Evolutionary conservation across 768 basidiomycete genomes (phyloP).

Genomic region (Lentinula aciculospora): DNA sequence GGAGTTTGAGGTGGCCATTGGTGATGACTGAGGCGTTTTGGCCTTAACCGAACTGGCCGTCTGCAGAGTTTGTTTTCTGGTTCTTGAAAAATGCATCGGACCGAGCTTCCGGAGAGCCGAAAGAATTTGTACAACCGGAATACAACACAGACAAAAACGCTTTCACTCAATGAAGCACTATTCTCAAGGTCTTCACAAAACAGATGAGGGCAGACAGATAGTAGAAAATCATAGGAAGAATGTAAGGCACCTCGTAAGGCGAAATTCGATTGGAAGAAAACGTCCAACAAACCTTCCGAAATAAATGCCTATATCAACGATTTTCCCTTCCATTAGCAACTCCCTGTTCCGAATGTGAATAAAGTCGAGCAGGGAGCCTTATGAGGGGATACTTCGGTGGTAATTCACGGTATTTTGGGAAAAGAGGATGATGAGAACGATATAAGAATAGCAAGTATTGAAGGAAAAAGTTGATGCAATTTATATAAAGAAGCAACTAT

Average conservation of each 20-base stretch:
- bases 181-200: too few relatives aligned
- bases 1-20: neutral
- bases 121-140: neutral
- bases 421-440: neutral
- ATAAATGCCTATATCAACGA: neutral
- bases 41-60: neutral
- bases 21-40: neutral
- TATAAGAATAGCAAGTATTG: neutral
- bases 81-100: neutral
- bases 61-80: neutral
- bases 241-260: neutral
- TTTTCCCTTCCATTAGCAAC: slow-evolving; percentile 7
- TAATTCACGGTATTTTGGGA: neutral
- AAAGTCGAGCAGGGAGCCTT: neutral
- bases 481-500: too few relatives aligned
- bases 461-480: neutral
- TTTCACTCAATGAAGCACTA: too few relatives aligned
- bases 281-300: neutral
- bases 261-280: neutral
- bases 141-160: too few relatives aligned
- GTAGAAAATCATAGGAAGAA: neutral
- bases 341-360: neutral
- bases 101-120: neutral
- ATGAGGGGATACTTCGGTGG: neutral
- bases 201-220: too few relatives aligned